phyloP scores from a whole-genome alignment of 805 yeast genomes.

The Priceomyces carsonii region DNA sequence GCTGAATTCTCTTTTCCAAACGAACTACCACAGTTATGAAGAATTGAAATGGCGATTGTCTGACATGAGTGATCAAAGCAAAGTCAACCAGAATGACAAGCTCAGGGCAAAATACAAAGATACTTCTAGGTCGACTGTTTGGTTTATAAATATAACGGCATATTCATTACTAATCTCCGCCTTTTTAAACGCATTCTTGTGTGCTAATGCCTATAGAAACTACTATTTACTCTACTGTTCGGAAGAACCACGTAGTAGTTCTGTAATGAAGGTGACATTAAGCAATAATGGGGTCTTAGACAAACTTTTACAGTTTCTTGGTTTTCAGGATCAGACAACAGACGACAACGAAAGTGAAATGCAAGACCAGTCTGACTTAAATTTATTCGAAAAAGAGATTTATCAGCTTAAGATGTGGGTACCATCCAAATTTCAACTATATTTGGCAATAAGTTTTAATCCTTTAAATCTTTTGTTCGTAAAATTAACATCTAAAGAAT shows the following conservation, averaged over 20 bases:
- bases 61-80: not conserved
- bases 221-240: conserved; percentile 34
- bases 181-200: not conserved
- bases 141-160: conserved; percentile 1
- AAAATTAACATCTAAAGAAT: conserved; percentile 26
- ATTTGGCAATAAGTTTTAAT: conserved; percentile 54
- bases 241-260: conserved; percentile 25
- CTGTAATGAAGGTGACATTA: conserved; percentile 15
- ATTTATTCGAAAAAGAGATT: conserved; percentile 31
- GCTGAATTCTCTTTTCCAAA: conserved; percentile 33
- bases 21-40: conserved; percentile 36
- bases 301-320: conserved; percentile 5
- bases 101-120: no score
- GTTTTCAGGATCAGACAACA: conserved; percentile 22
- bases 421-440: conserved; percentile 59
- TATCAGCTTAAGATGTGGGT: conserved; percentile 69
- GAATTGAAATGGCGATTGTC: conserved; percentile 19
- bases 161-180: not conserved
- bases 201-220: conserved; percentile 18
- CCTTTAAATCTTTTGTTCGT: conserved; percentile 53
- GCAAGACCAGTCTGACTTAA: conserved; percentile 11
- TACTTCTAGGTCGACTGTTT: not conserved
- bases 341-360: conserved; percentile 15
- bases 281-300: conserved; percentile 3
- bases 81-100: not conserved